A percentile compares a stretch with the other conserved stretches of the same genome.
These are phyloP conservation scores for Picea sitchensis DNA, from an alignment of 75 land plant species.

Conservation along the genomic window DNA sequence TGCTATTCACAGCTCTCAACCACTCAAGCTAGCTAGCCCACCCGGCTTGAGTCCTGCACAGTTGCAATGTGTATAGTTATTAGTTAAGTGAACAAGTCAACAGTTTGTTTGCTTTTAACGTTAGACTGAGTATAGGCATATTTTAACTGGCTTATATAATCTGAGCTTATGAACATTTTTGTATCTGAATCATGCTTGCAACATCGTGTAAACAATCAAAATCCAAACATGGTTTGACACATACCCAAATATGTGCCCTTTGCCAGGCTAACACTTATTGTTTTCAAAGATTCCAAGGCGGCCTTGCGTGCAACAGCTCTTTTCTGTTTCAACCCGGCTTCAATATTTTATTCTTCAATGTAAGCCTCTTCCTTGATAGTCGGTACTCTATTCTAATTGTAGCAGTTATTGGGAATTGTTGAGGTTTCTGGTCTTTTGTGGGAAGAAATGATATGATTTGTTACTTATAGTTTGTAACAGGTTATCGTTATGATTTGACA, in stretches of 20 bases:
- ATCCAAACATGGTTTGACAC: background rate
- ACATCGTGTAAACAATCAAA: background rate
- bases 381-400: background rate
- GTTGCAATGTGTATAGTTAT: background rate
- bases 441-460: background rate
- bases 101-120: background rate
- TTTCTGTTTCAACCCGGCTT: conserved; percentile 98
- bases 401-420: background rate
- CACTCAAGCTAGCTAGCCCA: too few species aligned
- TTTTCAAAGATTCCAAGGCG: conserved; percentile 58
- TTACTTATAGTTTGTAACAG: conserved; percentile 22
- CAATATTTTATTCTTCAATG: conserved; percentile 95
- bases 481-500: conserved; percentile 21
- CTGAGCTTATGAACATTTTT: too few species aligned
- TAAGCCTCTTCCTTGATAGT: conserved; percentile 21
- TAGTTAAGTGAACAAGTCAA: background rate
- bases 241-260: conserved; percentile 1
- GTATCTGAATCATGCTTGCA: too few species aligned
- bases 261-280: conserved; percentile 64
- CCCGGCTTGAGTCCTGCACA: too few species aligned
- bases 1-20: too few species aligned
- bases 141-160: too few species aligned
- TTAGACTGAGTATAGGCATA: too few species aligned
- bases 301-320: conserved; percentile 63
- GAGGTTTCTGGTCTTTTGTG: conserved; percentile 9